Evolutionary conservation across 495 filamentous ascomycete species (phyloP), one percentile per base, ranked within the genome.

Genomic region (Tuber melanosporum): DNA sequence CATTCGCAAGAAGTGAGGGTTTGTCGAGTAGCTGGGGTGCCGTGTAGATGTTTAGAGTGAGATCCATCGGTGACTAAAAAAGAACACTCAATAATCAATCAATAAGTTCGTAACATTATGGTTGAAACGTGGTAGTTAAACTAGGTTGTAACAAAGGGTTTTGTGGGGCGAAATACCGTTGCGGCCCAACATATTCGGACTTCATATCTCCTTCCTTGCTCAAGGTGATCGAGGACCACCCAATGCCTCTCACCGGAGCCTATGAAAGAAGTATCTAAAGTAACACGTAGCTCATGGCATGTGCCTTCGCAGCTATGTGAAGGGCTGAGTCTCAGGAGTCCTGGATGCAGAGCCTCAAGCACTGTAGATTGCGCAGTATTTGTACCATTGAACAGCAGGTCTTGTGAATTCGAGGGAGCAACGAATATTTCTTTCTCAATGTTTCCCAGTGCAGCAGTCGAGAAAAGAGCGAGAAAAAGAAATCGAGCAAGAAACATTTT

Each of bases 171-270:
- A 76, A 36, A 87, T 89, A 97, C 95, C 45, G 91, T 96, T 69
- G 95, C 95, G 78, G 92, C 87, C 95, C 95, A 99, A 85, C 95
- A 99, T 77, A 98, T 87, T 39, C 95, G 89, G 46, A 97, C 89
- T 86, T 99, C 95, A 86, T 98, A 97, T 76, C 94, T 89, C 81
- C 92, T 91, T 15, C 90, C 88, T 32, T 89, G 87, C 32, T 84
- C 87, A 72, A 99, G 87, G n/a, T 88, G 85, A 74, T 94, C 88
- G n/a, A 99, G 88, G 46, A 95, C 86, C 79, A 92, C 89, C 95
- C 95, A 98, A 57, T 93, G 91, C 45, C 91, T 85, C 36, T 87
- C 85, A 10, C 93, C 94, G 8, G 66, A 20, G 71, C 73, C 74
- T 20, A 77, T 71, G 46, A 83, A 83, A 43, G 81, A 81, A 14